Evolutionary conservation across 2,329 filamentous ascomycete species (phyloP).

Genomic region (Mycosphaerella sp.): DNA sequence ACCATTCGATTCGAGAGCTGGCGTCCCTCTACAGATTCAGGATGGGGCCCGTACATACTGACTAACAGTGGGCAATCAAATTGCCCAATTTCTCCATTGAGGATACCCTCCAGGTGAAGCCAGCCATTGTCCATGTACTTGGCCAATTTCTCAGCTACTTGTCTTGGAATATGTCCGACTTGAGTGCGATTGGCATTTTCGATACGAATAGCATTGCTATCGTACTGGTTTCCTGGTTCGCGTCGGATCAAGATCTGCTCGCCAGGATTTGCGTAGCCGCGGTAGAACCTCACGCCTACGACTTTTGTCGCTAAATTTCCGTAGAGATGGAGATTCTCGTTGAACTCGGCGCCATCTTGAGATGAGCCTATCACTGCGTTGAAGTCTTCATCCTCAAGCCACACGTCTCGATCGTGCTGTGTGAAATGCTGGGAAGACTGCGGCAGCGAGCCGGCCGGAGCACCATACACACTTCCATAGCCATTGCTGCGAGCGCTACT

Average conservation of each 20-base stretch:
- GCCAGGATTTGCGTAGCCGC: constrained; percentile 54
- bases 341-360: constrained; percentile 28
- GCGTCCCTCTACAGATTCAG: constrained; percentile 33
- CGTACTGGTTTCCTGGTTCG: constrained; percentile 60
- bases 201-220: constrained; percentile 70
- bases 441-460: background rate
- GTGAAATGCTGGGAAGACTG: constrained; percentile 12
- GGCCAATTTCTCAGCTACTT: constrained; percentile 63
- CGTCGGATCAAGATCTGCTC: constrained; percentile 59
- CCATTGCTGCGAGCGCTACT: constrained; percentile 11
- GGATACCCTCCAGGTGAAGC: constrained; percentile 61
- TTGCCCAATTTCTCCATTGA: constrained; percentile 59
- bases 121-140: constrained; percentile 58
- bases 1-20: constrained; percentile 58
- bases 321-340: constrained; percentile 27
- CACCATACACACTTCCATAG: constrained; percentile 9
- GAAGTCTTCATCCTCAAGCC: constrained; percentile 29
- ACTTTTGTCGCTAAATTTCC: constrained; percentile 49
- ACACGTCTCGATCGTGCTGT: constrained; percentile 23
- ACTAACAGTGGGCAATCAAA: background rate
- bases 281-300: constrained; percentile 58
- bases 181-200: constrained; percentile 69
- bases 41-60: constrained; percentile 59
- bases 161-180: constrained; percentile 70
- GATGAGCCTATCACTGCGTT: constrained; percentile 30